These are phyloP conservation scores for Trichosporon faecale DNA, from an alignment of 1,284 basidiomycete species.

Conservation along the genomic window DNA sequence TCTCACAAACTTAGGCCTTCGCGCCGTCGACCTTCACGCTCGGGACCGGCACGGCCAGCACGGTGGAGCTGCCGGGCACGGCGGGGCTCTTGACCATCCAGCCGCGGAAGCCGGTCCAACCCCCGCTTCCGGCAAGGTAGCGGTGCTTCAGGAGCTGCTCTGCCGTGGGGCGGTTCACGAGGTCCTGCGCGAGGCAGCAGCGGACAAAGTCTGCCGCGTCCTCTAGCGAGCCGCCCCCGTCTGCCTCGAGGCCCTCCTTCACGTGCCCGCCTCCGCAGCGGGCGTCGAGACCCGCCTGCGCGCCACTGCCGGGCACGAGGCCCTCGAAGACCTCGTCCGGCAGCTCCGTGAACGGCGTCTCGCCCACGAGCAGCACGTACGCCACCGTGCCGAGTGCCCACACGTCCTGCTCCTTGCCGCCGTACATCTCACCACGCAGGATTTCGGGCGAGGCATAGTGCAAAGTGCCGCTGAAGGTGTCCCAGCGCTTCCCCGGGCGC, in stretches of 20 bases:
- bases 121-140: slow-evolving; percentile 41
- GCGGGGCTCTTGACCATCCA: slow-evolving; percentile 31
- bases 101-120: slow-evolving; percentile 45
- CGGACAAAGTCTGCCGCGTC: slow-evolving; percentile 51
- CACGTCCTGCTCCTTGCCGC: slow-evolving; percentile 94
- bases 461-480: slow-evolving; percentile 79
- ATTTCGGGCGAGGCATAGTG: slow-evolving; percentile 98
- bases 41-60: neutral
- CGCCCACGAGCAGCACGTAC: slow-evolving; percentile 91
- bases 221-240: slow-evolving; percentile 46
- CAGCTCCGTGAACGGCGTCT: slow-evolving; percentile 77
- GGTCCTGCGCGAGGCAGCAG: slow-evolving; percentile 45
- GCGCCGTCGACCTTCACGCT: neutral
- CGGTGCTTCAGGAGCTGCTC: slow-evolving; percentile 44
- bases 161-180: slow-evolving; percentile 44
- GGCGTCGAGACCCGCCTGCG: slow-evolving; percentile 36
- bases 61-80: neutral
- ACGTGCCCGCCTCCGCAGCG: slow-evolving; percentile 37
- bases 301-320: slow-evolving; percentile 31
- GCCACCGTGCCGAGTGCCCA: slow-evolving; percentile 99
- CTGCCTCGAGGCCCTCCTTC: slow-evolving; percentile 42
- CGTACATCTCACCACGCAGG: slow-evolving; percentile 86
- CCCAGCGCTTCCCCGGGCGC: slow-evolving; percentile 89
- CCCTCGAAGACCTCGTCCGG: slow-evolving; percentile 48
- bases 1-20: neutral